phyloP scores from a whole-genome alignment of 2,329 filamentous ascomycete species.

The Plectosphaerella sp. region DNA sequence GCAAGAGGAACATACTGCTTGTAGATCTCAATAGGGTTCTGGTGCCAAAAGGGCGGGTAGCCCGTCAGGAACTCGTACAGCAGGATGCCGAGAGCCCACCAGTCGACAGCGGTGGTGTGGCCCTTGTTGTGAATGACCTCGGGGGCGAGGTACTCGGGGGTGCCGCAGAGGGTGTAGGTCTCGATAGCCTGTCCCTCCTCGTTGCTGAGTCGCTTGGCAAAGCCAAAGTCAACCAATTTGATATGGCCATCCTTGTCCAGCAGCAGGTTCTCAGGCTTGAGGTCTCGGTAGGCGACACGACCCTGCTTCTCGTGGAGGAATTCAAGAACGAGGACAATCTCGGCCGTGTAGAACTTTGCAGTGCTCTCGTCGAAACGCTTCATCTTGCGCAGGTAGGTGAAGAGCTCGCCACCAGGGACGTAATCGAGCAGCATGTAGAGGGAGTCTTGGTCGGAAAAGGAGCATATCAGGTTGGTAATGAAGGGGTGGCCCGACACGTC shows the following conservation, averaged over 20 bases:
- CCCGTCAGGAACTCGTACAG: conserved; percentile 83
- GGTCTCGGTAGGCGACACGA: conserved; percentile 72
- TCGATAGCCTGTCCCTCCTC: conserved; percentile 50
- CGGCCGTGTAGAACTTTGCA: conserved; percentile 77
- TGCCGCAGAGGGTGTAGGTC: conserved; percentile 80
- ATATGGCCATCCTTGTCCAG: conserved; percentile 75
- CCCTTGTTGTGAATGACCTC: conserved; percentile 83
- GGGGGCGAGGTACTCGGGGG: conserved; percentile 78
- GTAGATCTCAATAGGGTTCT: conserved; percentile 83
- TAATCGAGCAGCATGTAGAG: conserved; percentile 83
- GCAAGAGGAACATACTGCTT: conserved; percentile 51
- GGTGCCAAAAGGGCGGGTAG: conserved; percentile 83
- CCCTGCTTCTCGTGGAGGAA: conserved; percentile 76
- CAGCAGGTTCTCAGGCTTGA: conserved; percentile 80
- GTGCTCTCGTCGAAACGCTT: conserved; percentile 75
- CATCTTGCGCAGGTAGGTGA: conserved; percentile 74
- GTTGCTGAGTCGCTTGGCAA: conserved; percentile 71
- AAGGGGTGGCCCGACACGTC: conserved; percentile 78
- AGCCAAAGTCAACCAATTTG: conserved; percentile 81
- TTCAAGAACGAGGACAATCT: conserved; percentile 78
- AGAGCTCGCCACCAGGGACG: conserved; percentile 78
- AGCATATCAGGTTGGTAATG: conserved; percentile 73
- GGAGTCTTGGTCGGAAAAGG: conserved; percentile 74
- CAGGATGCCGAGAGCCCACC: conserved; percentile 82
- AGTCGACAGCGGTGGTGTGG: conserved; percentile 72